These are phyloP conservation scores for Pseudoneurospora amorphoporcata DNA, from an alignment of 495 filamentous ascomycete species.

Conservation along the genomic window DNA sequence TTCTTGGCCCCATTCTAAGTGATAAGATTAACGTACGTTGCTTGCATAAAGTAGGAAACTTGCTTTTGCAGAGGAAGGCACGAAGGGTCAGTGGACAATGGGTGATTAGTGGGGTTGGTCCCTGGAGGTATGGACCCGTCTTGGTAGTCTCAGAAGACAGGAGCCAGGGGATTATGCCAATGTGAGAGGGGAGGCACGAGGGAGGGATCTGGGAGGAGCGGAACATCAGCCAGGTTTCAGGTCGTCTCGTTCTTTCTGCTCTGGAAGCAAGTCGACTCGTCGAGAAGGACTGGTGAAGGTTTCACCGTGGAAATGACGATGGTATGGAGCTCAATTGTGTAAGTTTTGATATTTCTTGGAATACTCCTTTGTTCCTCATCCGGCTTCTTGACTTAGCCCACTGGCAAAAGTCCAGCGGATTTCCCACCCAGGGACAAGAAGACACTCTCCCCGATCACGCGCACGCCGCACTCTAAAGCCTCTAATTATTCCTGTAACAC, in stretches of 20 bases:
- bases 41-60: background rate
- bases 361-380: background rate
- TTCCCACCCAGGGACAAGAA: background rate
- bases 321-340: background rate
- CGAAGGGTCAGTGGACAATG: too few relatives aligned
- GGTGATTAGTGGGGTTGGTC: background rate
- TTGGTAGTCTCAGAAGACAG: background rate
- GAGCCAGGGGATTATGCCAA: background rate
- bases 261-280: background rate
- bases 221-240: background rate
- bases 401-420: background rate
- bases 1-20: background rate
- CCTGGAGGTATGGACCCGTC: background rate
- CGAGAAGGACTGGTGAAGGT: background rate
- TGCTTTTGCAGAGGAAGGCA: background rate
- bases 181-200: background rate
- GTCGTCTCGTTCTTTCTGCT: background rate
- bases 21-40: background rate
- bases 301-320: background rate
- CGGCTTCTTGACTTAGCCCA: background rate
- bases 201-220: background rate
- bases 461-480: background rate
- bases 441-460: background rate
- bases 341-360: background rate
- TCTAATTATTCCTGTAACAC: background rate